Evolutionary conservation across 2,329 filamentous ascomycete species (phyloP), one percentile per base, ranked within the genome.

Genomic region (Nectriaceae sp.): DNA sequence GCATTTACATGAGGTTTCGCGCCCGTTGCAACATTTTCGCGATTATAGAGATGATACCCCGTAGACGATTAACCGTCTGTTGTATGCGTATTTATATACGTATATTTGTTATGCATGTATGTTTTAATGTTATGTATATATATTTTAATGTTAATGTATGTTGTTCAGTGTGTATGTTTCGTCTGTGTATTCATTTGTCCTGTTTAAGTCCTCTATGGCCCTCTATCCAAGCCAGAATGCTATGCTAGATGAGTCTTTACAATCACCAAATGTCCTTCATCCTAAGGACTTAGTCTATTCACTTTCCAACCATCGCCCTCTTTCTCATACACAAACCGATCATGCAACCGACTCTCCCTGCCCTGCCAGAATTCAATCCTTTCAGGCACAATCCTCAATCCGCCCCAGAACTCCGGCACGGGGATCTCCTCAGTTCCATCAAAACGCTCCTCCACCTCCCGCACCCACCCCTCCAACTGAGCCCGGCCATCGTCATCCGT

Each of bases 281-380:
- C n/a, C n/a, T n/a, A n/a, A n/a, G 26, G 26, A 31, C 26, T 31
- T 15, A 31, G 15, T 15, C 26, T 31, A 8, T 31, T 15, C 8
- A 31, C 15, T 15, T 31, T 31, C 26, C 26, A 31, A 8, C 15
- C 26, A 8, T 31, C 26, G 26, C 71, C 68, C 15, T 60, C 72
- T 11, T 62, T 66, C 42, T 73, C 75, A 72, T 97, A 97, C 53
- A 85, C 80, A 68, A 99, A 97, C 20, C 94, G 87, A 76, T 99
- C 94, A 72, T 99, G 94, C 69, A 99, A 73, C 50, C 94, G 80
- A 72, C 87, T 96, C 65, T 90, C 82, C 61, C 94, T 82, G 3
- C 94, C 94, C 76, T 97, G 92, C 84, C 94, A 99, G 68, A 99
- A 99, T 78, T 99, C 94, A 41, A 99, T 80, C 60, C 84, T 82